These are phyloP conservation scores for Kwoniella botswanensis DNA, from an alignment of 768 basidiomycete genomes.

Conservation along the genomic window DNA sequence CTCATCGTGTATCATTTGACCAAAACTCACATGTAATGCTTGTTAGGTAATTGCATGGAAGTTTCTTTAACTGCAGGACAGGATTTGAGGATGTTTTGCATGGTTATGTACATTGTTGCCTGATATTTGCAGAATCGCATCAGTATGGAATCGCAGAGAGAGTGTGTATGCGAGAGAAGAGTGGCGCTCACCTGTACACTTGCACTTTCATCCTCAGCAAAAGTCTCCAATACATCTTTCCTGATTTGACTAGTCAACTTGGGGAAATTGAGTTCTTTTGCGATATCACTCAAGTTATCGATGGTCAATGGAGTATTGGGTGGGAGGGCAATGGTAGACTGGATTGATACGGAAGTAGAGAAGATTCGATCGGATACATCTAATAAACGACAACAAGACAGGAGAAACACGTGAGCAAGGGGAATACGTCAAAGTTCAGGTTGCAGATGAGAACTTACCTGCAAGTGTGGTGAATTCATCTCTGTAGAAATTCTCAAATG, in stretches of 20 bases:
- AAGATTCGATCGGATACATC: conserved; percentile 87
- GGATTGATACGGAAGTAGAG: conserved; percentile 81
- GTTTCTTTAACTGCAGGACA: conserved; percentile 68
- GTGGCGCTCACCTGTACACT: conserved; percentile 76
- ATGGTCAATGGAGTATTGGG: conserved; percentile 48
- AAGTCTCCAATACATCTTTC: conserved; percentile 73
- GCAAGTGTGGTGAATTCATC: conserved; percentile 82
- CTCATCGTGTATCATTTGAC: background rate
- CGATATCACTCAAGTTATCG: conserved; percentile 56
- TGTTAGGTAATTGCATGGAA: conserved; percentile 83
- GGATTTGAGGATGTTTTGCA: conserved; percentile 70
- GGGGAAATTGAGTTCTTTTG: conserved; percentile 47
- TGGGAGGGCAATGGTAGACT: conserved; percentile 67
- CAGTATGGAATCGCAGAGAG: background rate
- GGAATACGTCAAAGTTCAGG: no score
- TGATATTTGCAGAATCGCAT: conserved; percentile 53
- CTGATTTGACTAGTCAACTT: conserved; percentile 66
- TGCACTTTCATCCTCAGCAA: conserved; percentile 85
- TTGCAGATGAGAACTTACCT: conserved; percentile 51
- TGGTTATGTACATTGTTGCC: conserved; percentile 94
- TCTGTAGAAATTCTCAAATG: conserved; percentile 77
- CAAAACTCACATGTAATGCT: conserved; percentile 86
- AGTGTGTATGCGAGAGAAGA: background rate
- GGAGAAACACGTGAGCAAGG: background rate
- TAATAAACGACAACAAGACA: conserved; percentile 1